Evolutionary conservation across 495 filamentous ascomycete genomes (phyloP), one percentile per base, ranked within the genome.

Genomic region (Lichenothelia convexa): DNA sequence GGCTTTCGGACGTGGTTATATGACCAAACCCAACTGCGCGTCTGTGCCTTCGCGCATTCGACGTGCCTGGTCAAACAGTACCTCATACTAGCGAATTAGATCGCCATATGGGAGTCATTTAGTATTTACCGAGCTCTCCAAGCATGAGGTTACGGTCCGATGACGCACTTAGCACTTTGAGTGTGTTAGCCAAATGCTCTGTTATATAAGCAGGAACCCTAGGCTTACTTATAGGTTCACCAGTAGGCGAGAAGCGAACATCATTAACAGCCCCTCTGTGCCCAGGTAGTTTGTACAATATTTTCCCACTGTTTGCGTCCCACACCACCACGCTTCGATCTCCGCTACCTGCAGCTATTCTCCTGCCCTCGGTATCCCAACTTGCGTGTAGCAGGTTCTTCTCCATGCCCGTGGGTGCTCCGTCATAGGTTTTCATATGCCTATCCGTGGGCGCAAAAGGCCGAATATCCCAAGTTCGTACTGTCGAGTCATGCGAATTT

Each of bases 191-290:
- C 13, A 13, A 29, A 11, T 29, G 24, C 2, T 1, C 9, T 29
- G 9, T 29, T 13, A 29, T 11, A 9, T 34, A 43, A 21, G 26
- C 29, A 30, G 38, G 21, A 19, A 44, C 19, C 42, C n/a, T n/a
- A 38, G 13, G 16, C 87, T 73, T 66, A 94, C 87, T 74, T 33
- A 95, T 77, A 30, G 86, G 82, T 43, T 92, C 86, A 29, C 73
- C 72, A 30, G 62, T 62, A 1, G 89, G 84, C 22, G 80, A 78
- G 50, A 99, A 87, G 45, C 84, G 74, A 36, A 87, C 86, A 53
- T 87, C 86, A 49, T 95, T 97, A 30, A 97, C 91, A 1, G 83
- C 80, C 9, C 91, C 89, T 55, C 85, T 87, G 49, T 99, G 89
- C 0, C 89, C 89, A 0, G 89, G 89, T 34, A 99, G 62, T 54